Base-by-base conservation (phyloP, 345 rosid genomes). In the Angophora floribunda region DNA sequence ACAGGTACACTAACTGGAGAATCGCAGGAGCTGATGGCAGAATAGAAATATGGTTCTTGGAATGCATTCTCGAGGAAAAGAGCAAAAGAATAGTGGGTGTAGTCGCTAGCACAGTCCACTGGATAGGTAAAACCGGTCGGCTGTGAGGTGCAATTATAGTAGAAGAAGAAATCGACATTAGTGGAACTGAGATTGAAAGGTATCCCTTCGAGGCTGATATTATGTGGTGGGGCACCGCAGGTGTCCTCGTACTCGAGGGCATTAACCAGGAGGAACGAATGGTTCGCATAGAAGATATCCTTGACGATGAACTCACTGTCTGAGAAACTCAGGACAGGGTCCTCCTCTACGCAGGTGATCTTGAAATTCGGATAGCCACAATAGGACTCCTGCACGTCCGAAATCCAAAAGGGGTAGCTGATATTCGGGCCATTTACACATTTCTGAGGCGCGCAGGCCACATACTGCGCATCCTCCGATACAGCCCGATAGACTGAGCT, bases 161-260 rank as follows among this genome's bases (percentile, higher is more conserved):
- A 85, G 88, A 97, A 90, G 44, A 90, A 86, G 86, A 95, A 65
- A 53, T 91, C 21, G 3, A 5, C 4, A 86, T 91, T 47, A 36
- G 80, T 87, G 36, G 90, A 86, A 85, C 49, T 65, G 24, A 93
- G 86, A 86, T 9, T 57, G 87, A 94, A 97, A 4, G 95, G 96
- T 19, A 95, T 94, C 51, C 89, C 85, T 44, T 89, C 89, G 15
- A 96, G 90, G 89, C 90, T 92, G 79, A 93, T n/a, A 57, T 93
- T 95, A 30, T 4, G 52, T 4, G 0, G 36, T 13, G 80, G 87
- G 2, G 78, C 9, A 16, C 14, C 36, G 9, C 87, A 86, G 19
- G 80, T 3, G 7, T 28, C 87, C 5, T 28, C 13, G 52, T 14
- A 59, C 36, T 1, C 5, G 15, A 28, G 2, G 47, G 30, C 87